Base-by-base conservation (phyloP, 75 land plant species). In the Picea sitchensis region DNA sequence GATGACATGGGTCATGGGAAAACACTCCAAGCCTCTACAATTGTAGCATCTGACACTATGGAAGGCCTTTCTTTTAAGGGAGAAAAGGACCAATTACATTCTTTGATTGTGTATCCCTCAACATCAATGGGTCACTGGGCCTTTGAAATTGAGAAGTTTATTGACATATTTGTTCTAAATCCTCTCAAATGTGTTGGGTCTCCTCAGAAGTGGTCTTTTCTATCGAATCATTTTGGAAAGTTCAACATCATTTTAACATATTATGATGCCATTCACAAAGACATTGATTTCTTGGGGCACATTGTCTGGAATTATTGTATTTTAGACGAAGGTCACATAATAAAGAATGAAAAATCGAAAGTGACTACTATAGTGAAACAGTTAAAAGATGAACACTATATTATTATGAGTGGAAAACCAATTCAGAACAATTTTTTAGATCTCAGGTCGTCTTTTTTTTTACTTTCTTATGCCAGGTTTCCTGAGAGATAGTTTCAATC, bases 1-100 rank as follows among this genome's bases (percentile, higher is more conserved):
- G 99, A 97, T 88, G 99, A 97, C 76, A 97, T 97, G 99, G 99
- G 99, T 54, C 94, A 94, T 82, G 99, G 99, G 34, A 97, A 97
- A 79, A 97, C 99, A 34, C 90, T 97, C 59, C 99, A 97, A 81
- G 93, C 98, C 30, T 95, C 96, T 8, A 94, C 98, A 38, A 95
- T 97, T 80, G 87, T 97, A 36, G 99, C 99, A 61, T 94, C 96
- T 56, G 95, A 97, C 74, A 87, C 88, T 31, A 94, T 83, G 17
- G 99, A 97, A 80, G 81, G 74, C 11, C 83, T 83, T 47, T 76
- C 83, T 75, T 76, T 77, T 14, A 82, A 78, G 65, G 63, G 72
- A 15, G 76, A 74, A 11, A 84, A 83, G 56, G 80, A 78, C 47
- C 81, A 80, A 4, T 68, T 82, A 20, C 87, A 81, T 60, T 97